phyloP scores from a whole-genome alignment of 1,284 basidiomycete genomes.

The Inonotus obliquus region DNA sequence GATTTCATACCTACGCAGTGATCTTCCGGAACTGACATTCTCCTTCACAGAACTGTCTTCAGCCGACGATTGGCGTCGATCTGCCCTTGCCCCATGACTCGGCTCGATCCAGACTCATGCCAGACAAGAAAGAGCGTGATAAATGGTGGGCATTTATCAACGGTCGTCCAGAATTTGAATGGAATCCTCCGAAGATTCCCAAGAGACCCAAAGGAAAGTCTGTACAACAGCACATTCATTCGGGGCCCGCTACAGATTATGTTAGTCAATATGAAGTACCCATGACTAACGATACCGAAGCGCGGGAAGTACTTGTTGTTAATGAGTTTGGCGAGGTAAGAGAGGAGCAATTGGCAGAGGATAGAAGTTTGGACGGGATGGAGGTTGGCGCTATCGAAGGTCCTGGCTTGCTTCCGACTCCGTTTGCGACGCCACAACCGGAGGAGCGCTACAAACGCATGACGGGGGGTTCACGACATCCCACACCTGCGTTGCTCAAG shows the following conservation, averaged over 20 bases:
- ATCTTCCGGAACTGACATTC: not conserved
- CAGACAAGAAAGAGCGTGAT: conserved; percentile 65
- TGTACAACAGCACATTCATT: conserved; percentile 26
- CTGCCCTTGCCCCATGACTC: conserved; percentile 25
- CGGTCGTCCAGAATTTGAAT: conserved; percentile 60
- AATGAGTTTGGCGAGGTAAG: conserved; percentile 16
- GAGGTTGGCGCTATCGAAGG: conserved; percentile 24
- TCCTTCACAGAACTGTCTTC: conserved; percentile 51
- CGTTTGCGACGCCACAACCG: conserved; percentile 35
- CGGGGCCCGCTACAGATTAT: conserved; percentile 26
- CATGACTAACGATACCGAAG: conserved; percentile 19
- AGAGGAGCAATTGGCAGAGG: conserved; percentile 30
- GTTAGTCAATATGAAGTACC: conserved; percentile 26
- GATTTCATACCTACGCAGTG: conserved; percentile 5
- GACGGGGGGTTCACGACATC: conserved; percentile 38
- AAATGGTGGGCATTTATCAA: conserved; percentile 74
- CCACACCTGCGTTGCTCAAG: conserved; percentile 50
- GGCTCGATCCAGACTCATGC: conserved; percentile 39
- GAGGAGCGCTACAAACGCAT: conserved; percentile 13
- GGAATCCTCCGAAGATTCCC: conserved; percentile 51
- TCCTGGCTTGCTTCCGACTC: conserved; percentile 37
- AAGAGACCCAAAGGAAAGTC: conserved; percentile 23
- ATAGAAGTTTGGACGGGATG: conserved; percentile 39
- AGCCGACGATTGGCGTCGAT: conserved; percentile 51
- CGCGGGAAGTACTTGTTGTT: conserved; percentile 3